Evolutionary conservation across 805 yeast species (phyloP), one percentile per base, ranked within the genome.

Genomic region (Jamesozyma spencerorum): DNA sequence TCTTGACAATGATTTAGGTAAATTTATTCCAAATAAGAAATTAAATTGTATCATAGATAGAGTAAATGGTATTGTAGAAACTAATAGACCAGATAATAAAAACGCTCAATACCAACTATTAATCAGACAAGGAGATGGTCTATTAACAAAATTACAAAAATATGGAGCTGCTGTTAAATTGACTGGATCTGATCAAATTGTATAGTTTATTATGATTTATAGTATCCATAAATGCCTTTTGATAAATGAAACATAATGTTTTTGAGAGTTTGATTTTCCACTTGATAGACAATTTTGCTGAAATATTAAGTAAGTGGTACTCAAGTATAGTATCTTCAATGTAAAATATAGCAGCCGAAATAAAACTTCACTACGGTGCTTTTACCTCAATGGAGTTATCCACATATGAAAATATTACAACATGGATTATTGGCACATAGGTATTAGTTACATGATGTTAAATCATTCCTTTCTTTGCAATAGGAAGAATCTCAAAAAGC

Each of bases 141-240:
- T 92, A 54, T 75, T 92, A 60, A 90, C 98, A 14, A 92, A 90
- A 63, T 72, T 92, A 57, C 98, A 92, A 63, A 92, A 88, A 63
- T 92, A 90, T 54, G 95, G 95, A 36, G 96, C 97, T 34, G 96
- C 97, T 18, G 97, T 92, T 37, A 84, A 94, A 62, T 73, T 92
- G 54, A 82, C 94, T 57, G 97, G 97, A 36, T 84, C 95, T 20
- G 96, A 87, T 58, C 72, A 78, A 50, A 78, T 74, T 28, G 51
- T 48, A 22, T 47, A 39, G 40, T 17, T 22, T 22, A 6, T 22
- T 22, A 10, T n/a, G 28, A 13, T 15, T 31, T 20, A 14, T 13
- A 15, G 2, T 10, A 14, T 15, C 5, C 34, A 34, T 19, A 18
- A n/a, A 36, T 37, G 30, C 34, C 19, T 34, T 24, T 24, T 24